phyloP scores from a whole-genome alignment of 1,284 basidiomycete species.

The Cutaneotrichosporon cavernicola region DNA sequence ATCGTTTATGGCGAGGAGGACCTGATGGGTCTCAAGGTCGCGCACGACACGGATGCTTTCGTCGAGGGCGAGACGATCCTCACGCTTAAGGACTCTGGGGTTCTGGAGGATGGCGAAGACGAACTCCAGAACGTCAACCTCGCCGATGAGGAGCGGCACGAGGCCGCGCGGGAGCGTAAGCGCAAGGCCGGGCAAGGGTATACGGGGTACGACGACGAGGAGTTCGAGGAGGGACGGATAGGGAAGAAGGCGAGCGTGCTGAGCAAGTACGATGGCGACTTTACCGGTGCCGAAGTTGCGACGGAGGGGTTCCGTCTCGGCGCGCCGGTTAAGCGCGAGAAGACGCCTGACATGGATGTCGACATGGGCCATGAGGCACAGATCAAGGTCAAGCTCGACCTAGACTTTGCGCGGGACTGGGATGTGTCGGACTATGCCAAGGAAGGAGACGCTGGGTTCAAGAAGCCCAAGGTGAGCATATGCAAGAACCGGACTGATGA shows the following conservation, averaged over 20 bases:
- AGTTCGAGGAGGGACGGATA: slow-evolving; percentile 67
- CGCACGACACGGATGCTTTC: slow-evolving; percentile 87
- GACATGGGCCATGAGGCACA: slow-evolving; percentile 51
- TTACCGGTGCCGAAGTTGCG: slow-evolving; percentile 60
- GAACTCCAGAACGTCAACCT: slow-evolving; percentile 93
- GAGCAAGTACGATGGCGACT: slow-evolving; percentile 89
- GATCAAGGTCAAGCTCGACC: slow-evolving; percentile 60
- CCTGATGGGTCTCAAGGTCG: slow-evolving; percentile 88
- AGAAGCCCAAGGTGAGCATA: slow-evolving; percentile 67
- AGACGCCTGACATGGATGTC: slow-evolving; percentile 58
- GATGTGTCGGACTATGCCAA: slow-evolving; percentile 83
- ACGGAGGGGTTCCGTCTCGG: slow-evolving; percentile 77
- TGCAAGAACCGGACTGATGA: slow-evolving; percentile 58
- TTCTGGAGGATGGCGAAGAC: slow-evolving; percentile 96
- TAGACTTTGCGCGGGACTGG: slow-evolving; percentile 86
- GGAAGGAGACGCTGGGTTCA: slow-evolving; percentile 89
- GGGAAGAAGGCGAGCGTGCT: slow-evolving; percentile 81
- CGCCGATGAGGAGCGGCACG: slow-evolving; percentile 75
- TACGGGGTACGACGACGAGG: slow-evolving; percentile 95
- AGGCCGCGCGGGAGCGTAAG: slow-evolving; percentile 67
- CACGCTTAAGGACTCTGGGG: slow-evolving; percentile 90
- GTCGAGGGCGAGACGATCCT: slow-evolving; percentile 92
- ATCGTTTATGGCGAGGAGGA: slow-evolving; percentile 74
- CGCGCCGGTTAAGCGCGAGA: slow-evolving; percentile 49
- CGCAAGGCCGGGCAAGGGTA: slow-evolving; percentile 80